Base-by-base conservation (phyloP, 2,329 filamentous ascomycete species). In the Fusarium miscanthi region DNA sequence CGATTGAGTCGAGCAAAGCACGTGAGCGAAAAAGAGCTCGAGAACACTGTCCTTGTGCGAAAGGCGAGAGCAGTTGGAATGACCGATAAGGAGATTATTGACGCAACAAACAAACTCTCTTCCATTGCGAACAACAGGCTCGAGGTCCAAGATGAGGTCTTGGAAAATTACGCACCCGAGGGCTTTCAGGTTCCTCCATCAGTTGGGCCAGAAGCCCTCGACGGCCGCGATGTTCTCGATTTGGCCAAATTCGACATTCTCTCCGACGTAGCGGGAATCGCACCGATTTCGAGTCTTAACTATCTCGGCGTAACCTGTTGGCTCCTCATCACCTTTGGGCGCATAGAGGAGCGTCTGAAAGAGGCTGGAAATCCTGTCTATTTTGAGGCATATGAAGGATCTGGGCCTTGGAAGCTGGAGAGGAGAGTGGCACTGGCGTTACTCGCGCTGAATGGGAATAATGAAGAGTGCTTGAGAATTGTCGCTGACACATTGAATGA, bases 201-300 rank as follows among this genome's bases (percentile, higher is more conserved):
- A 9, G n/a, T 12, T n/a, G 19, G 23, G 6, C 27, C 46, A 19
- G 46, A 35, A 8, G 6, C 14, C 37, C 46, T 43, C 9, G 11
- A 33, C 6, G 14, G 16, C 2, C 25, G 21, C 7, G 30, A 38
- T n/a, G 72, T 27, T 31, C 79, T 17, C 78, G 81, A 37, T 56
- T 81, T n/a, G 17, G 42, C 25, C 70, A 79, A 60, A 78, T 77
- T 10, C 8, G 70, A 74, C 45, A 41, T 71, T 11, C n/a, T 33
- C 14, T 58, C 21, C 8, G 72, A 74, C 8, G 46, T 74, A 5
- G 52, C 43, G 1, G 70, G 72, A 6, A 33, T 11, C 11, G 25
- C 42, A 2, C 80, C 80, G 6, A n/a, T 80, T 2, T 81, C 78
- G 0, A 76, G 76, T 25, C 23, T 83, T 9, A 84, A 84, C 68